phyloP scores from a whole-genome alignment of 1,284 basidiomycete species.

The Cryptococcus jaspeensis region DNA sequence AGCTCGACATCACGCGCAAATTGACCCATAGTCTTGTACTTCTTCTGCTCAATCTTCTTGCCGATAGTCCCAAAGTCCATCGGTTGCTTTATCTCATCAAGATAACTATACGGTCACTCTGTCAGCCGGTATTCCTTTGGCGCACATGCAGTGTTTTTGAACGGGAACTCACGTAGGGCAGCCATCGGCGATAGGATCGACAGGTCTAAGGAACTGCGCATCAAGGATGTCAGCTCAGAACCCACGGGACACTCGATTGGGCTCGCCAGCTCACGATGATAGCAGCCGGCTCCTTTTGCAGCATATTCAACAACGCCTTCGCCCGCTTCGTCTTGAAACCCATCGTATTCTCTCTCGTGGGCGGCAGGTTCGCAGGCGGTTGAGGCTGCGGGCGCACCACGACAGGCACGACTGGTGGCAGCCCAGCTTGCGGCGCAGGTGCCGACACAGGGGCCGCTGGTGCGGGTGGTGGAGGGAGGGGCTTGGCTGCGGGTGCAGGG shows the following conservation, averaged over 20 bases:
- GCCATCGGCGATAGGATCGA: conserved; percentile 77
- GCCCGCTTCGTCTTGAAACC: conserved; percentile 77
- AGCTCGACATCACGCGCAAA: conserved; percentile 79
- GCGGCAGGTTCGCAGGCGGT: conserved; percentile 32
- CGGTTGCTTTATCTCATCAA: conserved; percentile 86
- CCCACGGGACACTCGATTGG: background rate
- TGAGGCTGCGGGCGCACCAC: conserved; percentile 40
- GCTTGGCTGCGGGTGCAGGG: background rate
- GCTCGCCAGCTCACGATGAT: conserved; percentile 53
- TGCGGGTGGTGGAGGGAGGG: background rate
- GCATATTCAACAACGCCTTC: conserved; percentile 64
- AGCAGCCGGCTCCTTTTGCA: conserved; percentile 69
- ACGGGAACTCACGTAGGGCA: conserved; percentile 72
- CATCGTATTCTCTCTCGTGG: conserved; percentile 26
- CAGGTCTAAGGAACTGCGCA: conserved; percentile 68
- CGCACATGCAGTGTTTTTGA: background rate
- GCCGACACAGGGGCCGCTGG: background rate
- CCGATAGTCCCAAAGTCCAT: conserved; percentile 92
- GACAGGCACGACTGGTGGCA: background rate
- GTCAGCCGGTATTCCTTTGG: background rate
- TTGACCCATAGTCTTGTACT: conserved; percentile 75
- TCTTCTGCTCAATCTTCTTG: conserved; percentile 62
- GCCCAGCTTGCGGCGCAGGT: conserved; percentile 1
- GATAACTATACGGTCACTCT: conserved; percentile 62
- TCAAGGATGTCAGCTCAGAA: conserved; percentile 2